Percentiles rank a stretch among this genome's conserved stretches.
Evolutionary conservation across 257 asterid genomes (phyloP).

Genomic region (Anisodus tanguticus): DNA sequence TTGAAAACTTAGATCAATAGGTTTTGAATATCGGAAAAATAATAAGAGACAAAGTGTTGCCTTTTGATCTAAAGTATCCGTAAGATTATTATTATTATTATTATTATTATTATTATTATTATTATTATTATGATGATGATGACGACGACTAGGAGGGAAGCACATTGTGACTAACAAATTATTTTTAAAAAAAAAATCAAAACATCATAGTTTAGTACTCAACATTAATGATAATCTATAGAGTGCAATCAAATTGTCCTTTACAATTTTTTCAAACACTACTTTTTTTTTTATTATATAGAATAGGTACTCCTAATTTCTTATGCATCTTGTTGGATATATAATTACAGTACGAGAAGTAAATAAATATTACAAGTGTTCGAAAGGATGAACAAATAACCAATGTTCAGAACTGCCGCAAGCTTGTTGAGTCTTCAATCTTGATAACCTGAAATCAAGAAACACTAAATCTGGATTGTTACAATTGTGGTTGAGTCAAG

Average conservation of each 20-base stretch:
- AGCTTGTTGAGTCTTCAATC: no score
- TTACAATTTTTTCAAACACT: background rate
- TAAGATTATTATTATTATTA: background rate
- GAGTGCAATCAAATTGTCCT: background rate
- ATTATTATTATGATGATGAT: no score
- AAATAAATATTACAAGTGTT: no score
- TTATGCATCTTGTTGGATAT: no score
- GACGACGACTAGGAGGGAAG: background rate
- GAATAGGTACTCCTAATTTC: background rate
- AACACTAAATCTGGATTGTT: no score
- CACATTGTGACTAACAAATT: background rate
- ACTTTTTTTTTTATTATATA: background rate
- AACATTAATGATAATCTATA: constrained; percentile 1
- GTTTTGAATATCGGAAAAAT: background rate
- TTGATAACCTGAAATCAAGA: no score
- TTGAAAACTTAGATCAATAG: no score
- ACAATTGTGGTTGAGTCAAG: no score
- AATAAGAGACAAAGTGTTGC: background rate
- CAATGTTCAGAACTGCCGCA: no score
- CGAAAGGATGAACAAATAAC: no score
- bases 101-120: background rate
- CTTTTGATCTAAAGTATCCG: background rate
- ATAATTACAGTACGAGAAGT: no score
- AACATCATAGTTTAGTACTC: background rate
- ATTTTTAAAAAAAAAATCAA: background rate